phyloP scores from a whole-genome alignment of 257 asterid genomes.

The Fraxinus anomala region DNA sequence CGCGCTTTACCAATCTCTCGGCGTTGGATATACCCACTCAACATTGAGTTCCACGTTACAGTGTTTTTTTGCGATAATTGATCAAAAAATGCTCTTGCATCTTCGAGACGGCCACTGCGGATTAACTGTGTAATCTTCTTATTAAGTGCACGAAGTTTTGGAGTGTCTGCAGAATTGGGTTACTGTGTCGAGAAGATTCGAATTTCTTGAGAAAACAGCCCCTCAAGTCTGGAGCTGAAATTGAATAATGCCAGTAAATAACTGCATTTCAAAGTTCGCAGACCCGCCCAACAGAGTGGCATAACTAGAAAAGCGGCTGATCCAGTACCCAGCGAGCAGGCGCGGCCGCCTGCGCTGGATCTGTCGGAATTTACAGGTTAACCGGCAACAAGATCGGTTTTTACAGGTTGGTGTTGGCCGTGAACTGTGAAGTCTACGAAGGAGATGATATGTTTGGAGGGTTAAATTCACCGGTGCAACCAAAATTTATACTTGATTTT shows the following conservation, averaged over 20 bases:
- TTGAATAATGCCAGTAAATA: background rate
- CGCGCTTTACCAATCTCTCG: slow-evolving; percentile 64
- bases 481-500: too few relatives aligned
- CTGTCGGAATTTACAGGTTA: too few relatives aligned
- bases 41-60: slow-evolving; percentile 88
- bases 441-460: too few relatives aligned
- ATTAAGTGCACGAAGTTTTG: slow-evolving; percentile 40
- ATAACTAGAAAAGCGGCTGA: background rate
- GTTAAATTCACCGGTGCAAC: too few relatives aligned
- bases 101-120: slow-evolving; percentile 50
- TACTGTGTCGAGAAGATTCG: slow-evolving; percentile 29
- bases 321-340: too few relatives aligned
- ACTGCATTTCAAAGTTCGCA: background rate
- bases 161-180: slow-evolving; percentile 25
- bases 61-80: slow-evolving; percentile 46
- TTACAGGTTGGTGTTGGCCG: too few relatives aligned
- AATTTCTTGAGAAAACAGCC: slow-evolving; percentile 12
- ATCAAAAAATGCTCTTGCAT: slow-evolving; percentile 63
- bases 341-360: too few relatives aligned
- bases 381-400: too few relatives aligned
- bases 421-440: too few relatives aligned
- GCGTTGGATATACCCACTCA: slow-evolving; percentile 60
- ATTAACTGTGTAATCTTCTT: slow-evolving; percentile 53
- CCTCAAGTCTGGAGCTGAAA: slow-evolving; percentile 18
- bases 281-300: slow-evolving; percentile 27